Base-by-base conservation (phyloP, 148 eudicot genomes). In the Rhododendron ovatum region DNA sequence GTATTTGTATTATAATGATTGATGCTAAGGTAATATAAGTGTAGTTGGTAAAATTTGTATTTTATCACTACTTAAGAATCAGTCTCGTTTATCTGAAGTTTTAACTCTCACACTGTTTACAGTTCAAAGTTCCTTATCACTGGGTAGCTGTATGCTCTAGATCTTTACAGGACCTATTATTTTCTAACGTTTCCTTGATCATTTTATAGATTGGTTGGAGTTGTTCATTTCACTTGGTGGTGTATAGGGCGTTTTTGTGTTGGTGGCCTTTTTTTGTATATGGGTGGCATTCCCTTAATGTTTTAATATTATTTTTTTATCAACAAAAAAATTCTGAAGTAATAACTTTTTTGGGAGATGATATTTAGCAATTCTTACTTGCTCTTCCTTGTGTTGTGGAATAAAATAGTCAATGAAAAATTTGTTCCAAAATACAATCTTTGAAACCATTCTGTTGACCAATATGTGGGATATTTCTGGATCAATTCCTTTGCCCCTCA, bases 1-100 rank as follows among this genome's bases (percentile, higher is more conserved):
- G 99, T 84, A 94, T 97, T 79, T 95, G 98, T 89, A 97, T 97
- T 84, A 97, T 97, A 87, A 97, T 97, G 99, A 89, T 97, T 86
- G 99, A 97, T 82, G 99, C 95, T 63, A 94, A 97, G 98, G 99
- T 97, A 87, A 82, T 51, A 12, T 22, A 53, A 30, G 43, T 63
- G 43, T 63, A n/a, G 20, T 78, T 59, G 50, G 50, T 4, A 22
- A 33, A 37, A 7, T 43, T 17, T 48, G 15, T 53, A 15, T 24
- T 51, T 12, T 22, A 41, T 86, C 15, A 5, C 41, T 69, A 47
- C 18, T 15, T 37, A 51, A 20, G 48, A 33, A 67, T 39, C 48
- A 37, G 15, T 11, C 20, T 41, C 65, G 28, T 71, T 65, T 50
- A 37, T 37, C 37, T 35, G 47, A 82, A 51, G n/a, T 50, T 63